Conservation (phyloP, 2,329 filamentous ascomycete species). For the Dactylellina leptospora region DNA sequence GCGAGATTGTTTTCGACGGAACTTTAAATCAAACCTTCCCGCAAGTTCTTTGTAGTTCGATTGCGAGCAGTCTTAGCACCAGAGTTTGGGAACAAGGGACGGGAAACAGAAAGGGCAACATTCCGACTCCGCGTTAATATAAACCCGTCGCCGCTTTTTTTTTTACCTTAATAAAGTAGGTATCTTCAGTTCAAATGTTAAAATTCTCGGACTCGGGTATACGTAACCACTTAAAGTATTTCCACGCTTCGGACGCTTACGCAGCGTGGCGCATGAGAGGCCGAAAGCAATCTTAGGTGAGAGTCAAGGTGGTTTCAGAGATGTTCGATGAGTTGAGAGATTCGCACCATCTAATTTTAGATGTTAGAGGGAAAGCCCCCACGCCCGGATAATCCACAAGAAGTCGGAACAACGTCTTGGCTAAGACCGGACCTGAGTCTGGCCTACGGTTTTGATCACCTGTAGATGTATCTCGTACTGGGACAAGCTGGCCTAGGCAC, state of each 20-base stretch:
- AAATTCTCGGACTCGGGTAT: neutral
- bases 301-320: constrained; percentile 23
- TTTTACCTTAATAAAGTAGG: no score
- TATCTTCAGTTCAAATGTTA: neutral
- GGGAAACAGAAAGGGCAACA: no score
- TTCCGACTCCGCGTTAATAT: no score
- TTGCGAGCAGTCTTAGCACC: neutral
- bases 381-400: constrained; percentile 3
- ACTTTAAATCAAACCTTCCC: neutral
- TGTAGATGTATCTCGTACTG: neutral
- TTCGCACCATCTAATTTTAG: constrained; percentile 52
- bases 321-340: constrained; percentile 31
- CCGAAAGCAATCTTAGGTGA: neutral
- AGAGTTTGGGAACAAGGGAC: neutral
- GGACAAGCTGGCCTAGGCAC: constrained; percentile 8
- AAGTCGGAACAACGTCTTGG: constrained; percentile 8
- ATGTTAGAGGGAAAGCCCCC: constrained; percentile 21
- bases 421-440: constrained; percentile 4
- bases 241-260: constrained; percentile 26
- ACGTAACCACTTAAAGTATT: constrained; percentile 1
- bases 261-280: neutral
- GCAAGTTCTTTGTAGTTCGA: neutral
- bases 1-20: neutral
- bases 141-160: no score
- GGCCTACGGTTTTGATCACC: constrained; percentile 17